Percentiles rank a stretch among this genome's conserved stretches.
These are phyloP conservation scores for Cryphonectria parasitica DNA, from an alignment of 2,329 filamentous ascomycete genomes.

Conservation along the genomic window DNA sequence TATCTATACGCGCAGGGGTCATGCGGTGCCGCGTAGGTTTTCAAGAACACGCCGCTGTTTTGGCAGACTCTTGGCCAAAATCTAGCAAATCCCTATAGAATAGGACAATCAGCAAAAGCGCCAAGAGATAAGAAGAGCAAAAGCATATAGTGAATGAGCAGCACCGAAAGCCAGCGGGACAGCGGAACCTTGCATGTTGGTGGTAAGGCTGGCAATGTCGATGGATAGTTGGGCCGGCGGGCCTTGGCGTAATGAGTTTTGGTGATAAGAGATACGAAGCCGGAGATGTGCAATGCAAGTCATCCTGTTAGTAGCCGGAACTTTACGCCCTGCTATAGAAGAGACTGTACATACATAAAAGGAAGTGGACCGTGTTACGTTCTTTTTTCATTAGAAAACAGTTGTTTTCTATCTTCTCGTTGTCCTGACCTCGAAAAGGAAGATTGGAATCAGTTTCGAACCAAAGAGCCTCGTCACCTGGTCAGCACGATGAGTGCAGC, in stretches of 20 bases:
- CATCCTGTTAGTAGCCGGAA: constrained; percentile 8
- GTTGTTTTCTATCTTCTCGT: background rate
- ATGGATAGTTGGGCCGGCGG: constrained; percentile 6
- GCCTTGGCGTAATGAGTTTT: constrained; percentile 2
- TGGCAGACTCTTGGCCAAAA: background rate
- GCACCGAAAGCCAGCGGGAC: background rate
- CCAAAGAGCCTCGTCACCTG: background rate
- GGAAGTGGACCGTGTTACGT: background rate
- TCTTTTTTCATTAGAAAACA: background rate
- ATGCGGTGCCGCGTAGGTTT: background rate
- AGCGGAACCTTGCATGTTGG: background rate
- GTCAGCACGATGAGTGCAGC: constrained; percentile 22
- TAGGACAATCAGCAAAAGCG: background rate
- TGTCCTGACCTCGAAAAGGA: background rate
- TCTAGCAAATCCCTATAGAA: background rate
- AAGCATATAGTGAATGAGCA: background rate
- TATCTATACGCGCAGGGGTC: constrained; percentile 5
- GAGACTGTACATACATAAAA: constrained; percentile 1
- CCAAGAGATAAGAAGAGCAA: constrained; percentile 27
- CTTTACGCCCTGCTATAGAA: constrained; percentile 6
- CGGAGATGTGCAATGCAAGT: constrained; percentile 3
- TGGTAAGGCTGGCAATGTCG: background rate
- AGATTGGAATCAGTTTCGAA: background rate
- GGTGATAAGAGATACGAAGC: constrained; percentile 26
- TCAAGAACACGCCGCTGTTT: background rate